Conservation (phyloP, 208 protist species). For the Lotmaria passim region DNA sequence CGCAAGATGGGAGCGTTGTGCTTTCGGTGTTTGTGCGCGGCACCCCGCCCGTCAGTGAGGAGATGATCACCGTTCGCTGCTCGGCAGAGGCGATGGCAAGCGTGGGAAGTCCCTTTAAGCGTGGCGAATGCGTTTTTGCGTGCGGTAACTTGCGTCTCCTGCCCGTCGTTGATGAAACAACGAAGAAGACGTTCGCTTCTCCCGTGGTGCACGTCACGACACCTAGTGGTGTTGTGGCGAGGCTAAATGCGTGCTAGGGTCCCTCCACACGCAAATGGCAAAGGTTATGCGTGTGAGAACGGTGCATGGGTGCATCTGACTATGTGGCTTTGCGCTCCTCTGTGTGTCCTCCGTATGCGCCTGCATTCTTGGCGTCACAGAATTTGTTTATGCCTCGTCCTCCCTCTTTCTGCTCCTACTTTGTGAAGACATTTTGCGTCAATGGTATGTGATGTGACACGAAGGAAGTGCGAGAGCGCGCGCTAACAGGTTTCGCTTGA, state of each 20-base stretch:
- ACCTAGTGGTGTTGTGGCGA: conserved; percentile 27
- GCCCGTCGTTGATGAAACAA: conserved; percentile 53
- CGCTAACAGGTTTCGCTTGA: too few species aligned
- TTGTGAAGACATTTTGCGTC: too few species aligned
- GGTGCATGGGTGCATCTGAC: too few species aligned
- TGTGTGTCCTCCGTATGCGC: too few species aligned
- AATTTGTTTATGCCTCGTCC: too few species aligned
- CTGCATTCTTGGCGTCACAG: too few species aligned
- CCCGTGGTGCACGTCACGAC: conserved; percentile 67
- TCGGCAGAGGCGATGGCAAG: conserved; percentile 18
- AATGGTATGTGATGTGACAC: too few species aligned
- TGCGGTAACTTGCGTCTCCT: conserved; percentile 68
- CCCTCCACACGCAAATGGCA: too few species aligned
- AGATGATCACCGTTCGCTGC: conserved; percentile 72
- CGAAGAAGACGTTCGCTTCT: conserved; percentile 55
- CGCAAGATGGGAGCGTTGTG: conserved; percentile 37
- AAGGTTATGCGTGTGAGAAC: too few species aligned
- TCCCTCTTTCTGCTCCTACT: too few species aligned
- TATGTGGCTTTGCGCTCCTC: neutral
- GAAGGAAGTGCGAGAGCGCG: too few species aligned
- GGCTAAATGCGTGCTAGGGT: conserved; percentile 7
- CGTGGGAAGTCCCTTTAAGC: conserved; percentile 26
- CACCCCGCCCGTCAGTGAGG: conserved; percentile 32
- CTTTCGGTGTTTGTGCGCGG: conserved; percentile 62
- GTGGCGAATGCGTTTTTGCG: conserved; percentile 62